Evolutionary conservation across 148 eudicot species (phyloP), one percentile per base, ranked within the genome.

Genomic region (Silene uniflora): DNA sequence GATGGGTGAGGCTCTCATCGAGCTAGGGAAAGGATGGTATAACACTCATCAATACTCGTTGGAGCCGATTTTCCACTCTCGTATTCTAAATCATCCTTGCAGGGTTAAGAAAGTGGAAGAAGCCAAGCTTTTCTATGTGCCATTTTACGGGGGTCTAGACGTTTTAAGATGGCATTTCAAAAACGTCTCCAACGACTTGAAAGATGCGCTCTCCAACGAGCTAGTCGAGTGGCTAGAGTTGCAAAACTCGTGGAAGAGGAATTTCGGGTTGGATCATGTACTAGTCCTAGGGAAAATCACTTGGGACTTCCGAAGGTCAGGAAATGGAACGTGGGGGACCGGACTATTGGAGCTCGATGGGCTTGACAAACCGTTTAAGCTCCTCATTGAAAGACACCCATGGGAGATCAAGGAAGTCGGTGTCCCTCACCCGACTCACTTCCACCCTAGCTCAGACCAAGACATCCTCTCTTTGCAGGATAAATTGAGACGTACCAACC

Each of bases 81-180:
- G 85, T 22, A 83, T 83, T 44, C 68, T 88, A 24, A 90, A 86
- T n/a, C 98, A 93, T 77, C 96, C 96, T 52, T 93, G 98, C 63
- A 83, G 98, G 65, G 93, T 89, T 8, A 59, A 89, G 59, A 76
- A 89, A 4, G 67, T 54, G 47, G 82, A 85, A 23, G 87, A 89
- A 47, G 96, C 98, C 0, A 87, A 83, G 74, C 87, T 93, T 3
- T 93, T 93, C 74, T 91, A 89, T 32, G 98, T 93, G 12, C 98
- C 98, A 12, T 93, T 78, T 66, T 93, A 93, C 73, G 96, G 88
- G 12, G 96, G 98, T 11, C 27, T 89, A 35, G 96, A 91, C 65
- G 71, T 88, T 65, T 65, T 93, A 69, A 79, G 90, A 75, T 89
- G 96, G 96, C 92, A 90, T 71, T 90, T 92, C 84, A 89, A 85